phyloP scores from a whole-genome alignment of 805 yeast species.

The Millerago galiae region DNA sequence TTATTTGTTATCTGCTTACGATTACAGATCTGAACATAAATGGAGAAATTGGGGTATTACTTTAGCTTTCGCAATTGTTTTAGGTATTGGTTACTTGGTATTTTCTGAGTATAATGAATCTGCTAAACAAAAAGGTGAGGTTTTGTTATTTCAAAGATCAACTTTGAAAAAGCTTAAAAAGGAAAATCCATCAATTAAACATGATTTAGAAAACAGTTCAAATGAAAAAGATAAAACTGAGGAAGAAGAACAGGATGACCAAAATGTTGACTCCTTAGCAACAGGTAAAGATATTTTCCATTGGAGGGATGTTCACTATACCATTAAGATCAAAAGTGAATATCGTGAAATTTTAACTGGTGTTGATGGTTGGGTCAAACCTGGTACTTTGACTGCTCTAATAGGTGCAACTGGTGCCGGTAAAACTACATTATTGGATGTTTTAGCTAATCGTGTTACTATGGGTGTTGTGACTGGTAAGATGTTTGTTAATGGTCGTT shows the following conservation, averaged over 20 bases:
- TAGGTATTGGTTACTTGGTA: constrained; percentile 45
- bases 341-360: constrained; percentile 53
- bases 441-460: constrained; percentile 63
- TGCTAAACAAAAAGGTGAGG: constrained; percentile 66
- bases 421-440: constrained; percentile 67
- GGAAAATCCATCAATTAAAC: constrained; percentile 25
- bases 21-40: constrained; percentile 38
- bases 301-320: constrained; percentile 73
- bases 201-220: constrained; percentile 21
- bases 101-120: constrained; percentile 54
- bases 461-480: constrained; percentile 68
- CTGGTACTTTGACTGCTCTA: constrained; percentile 73
- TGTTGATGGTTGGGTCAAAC: constrained; percentile 79
- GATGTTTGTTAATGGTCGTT: constrained; percentile 56
- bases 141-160: constrained; percentile 49
- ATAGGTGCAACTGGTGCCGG: constrained; percentile 83
- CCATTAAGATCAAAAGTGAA: constrained; percentile 55
- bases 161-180: constrained; percentile 42
- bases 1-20: constrained; percentile 38
- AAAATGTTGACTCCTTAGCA: constrained; percentile 24
- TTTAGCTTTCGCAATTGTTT: constrained; percentile 46
- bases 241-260: constrained; percentile 13
- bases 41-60: constrained; percentile 66
- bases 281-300: constrained; percentile 52
- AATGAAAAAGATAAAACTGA: constrained; percentile 23